These are phyloP conservation scores for Arthrobotrys pseudoclavata DNA, from an alignment of 2,329 filamentous ascomycete species.

Conservation along the genomic window DNA sequence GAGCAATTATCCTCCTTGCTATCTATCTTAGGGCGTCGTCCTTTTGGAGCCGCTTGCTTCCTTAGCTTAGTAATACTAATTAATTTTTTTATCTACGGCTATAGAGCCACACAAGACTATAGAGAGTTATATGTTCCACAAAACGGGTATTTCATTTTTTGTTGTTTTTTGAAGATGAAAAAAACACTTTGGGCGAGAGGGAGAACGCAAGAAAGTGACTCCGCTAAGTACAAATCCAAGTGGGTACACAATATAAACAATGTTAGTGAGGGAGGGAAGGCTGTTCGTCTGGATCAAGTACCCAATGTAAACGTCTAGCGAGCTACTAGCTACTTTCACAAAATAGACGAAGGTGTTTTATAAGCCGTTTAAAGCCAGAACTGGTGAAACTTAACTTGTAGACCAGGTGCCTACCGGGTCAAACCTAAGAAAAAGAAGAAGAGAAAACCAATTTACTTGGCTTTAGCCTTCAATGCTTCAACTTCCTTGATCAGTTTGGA, in stretches of 20 bases:
- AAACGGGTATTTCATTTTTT: slow-evolving; percentile 40
- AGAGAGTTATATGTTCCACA: too few relatives aligned
- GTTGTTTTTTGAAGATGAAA: slow-evolving; percentile 17
- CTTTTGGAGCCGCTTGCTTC: background rate
- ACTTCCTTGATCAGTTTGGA: slow-evolving; percentile 58
- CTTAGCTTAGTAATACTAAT: slow-evolving; percentile 1
- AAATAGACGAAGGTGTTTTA: slow-evolving; percentile 6
- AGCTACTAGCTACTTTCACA: slow-evolving; percentile 29
- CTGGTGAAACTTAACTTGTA: background rate
- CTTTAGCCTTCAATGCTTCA: slow-evolving; percentile 50
- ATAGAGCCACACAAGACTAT: too few relatives aligned
- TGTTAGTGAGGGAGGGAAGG: background rate
- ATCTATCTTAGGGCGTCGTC: background rate
- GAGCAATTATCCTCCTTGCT: slow-evolving; percentile 1
- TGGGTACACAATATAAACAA: slow-evolving; percentile 6
- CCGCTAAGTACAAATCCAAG: slow-evolving; percentile 59
- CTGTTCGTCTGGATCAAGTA: slow-evolving; percentile 15
- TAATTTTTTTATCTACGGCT: slow-evolving; percentile 9
- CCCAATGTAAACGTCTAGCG: slow-evolving; percentile 6
- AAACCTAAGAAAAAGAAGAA: background rate
- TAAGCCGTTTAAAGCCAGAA: slow-evolving; percentile 10
- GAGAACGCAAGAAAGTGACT: slow-evolving; percentile 42
- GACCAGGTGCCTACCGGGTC: background rate
- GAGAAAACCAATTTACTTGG: slow-evolving; percentile 17
- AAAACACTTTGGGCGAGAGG: slow-evolving; percentile 36